Base-by-base conservation (phyloP, 1,139 yeast genomes). In the Yamadazyma trypodendri region DNA sequence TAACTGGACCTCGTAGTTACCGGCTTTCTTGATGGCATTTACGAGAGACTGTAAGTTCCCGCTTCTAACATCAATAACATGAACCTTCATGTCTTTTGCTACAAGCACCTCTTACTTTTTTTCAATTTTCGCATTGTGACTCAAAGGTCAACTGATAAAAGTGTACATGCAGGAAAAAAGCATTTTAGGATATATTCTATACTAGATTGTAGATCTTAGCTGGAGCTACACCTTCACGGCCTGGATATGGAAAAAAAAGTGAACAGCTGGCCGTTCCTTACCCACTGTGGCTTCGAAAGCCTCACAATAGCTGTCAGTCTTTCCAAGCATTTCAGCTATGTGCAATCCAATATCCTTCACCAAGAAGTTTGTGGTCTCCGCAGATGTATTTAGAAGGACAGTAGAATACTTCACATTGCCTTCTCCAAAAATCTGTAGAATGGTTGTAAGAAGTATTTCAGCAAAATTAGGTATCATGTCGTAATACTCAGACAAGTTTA, bases 41-140 rank as follows among this genome's bases (percentile, higher is more conserved):
- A 81, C 77, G 39, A 92, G 71, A 1, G 97, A 90, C 55, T 87
- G 94, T 42, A 92, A 67, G 56, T 92, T 92, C 4, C 98, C 98
- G 58, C 96, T 86, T 56, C 88, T 89, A n/a, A 90, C 94, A 55
- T 94, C 97, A 38, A 92, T 83, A 33, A 92, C 80, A 23, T 53
- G 47, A 12, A 55, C 35, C 63, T 62, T 64, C 37, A 28, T 32
- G 16, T 21, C 11, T 27, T 15, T 12, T 10, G 12, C 15, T 25
- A 13, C 4, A 6, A n/a, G n/a, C n/a, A n/a, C n/a, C 16, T 13
- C 7, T 25, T 25, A 12, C 14, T 25, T 27, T 15, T 27, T 27
- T 15, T 4, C n/a, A 7, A 12, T 9, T 27, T 14, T 15, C 12
- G 13, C 29, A 27, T 9, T 25, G 16, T 25, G 28, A 25, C 28